phyloP scores from a whole-genome alignment of 148 eudicot genomes.

The Arbutus unedo region DNA sequence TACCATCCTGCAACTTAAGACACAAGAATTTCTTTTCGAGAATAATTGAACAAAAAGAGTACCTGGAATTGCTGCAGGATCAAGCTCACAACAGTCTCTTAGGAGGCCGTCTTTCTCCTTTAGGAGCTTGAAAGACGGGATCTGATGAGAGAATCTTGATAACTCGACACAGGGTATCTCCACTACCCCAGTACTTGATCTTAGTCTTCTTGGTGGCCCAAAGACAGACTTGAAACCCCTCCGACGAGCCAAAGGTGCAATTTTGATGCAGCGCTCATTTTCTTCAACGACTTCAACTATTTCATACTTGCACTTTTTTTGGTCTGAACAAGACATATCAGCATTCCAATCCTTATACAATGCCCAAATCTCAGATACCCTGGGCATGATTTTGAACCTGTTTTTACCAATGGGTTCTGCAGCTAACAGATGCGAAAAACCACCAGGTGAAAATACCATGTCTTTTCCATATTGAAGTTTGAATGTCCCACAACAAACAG shows the following conservation, averaged over 20 bases:
- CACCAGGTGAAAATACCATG: not conserved
- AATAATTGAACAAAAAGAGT: not conserved
- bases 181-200: conserved; percentile 8
- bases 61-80: conserved; percentile 25
- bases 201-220: conserved; percentile 17
- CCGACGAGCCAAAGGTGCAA: conserved; percentile 13
- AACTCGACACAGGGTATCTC: conserved; percentile 21
- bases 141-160: conserved; percentile 22
- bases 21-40: not conserved
- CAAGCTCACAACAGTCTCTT: conserved; percentile 26
- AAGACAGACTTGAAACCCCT: conserved; percentile 26
- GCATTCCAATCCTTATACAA: conserved; percentile 18
- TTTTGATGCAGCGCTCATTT: conserved; percentile 1
- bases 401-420: conserved; percentile 10
- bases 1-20: conserved; percentile 7
- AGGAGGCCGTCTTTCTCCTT: conserved; percentile 15
- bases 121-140: conserved; percentile 21
- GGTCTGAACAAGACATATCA: not conserved
- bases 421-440: conserved; percentile 15
- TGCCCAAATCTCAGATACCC: conserved; percentile 27
- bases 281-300: conserved; percentile 23
- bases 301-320: conserved; percentile 12
- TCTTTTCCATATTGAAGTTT: not conserved
- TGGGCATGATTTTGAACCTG: conserved; percentile 22
- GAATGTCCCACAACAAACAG: conserved; percentile 24